Percentiles rank a stretch among this genome's conserved stretches.
Conservation (phyloP, 495 filamentous ascomycete species). For the Pseudevernia furfuracea region DNA sequence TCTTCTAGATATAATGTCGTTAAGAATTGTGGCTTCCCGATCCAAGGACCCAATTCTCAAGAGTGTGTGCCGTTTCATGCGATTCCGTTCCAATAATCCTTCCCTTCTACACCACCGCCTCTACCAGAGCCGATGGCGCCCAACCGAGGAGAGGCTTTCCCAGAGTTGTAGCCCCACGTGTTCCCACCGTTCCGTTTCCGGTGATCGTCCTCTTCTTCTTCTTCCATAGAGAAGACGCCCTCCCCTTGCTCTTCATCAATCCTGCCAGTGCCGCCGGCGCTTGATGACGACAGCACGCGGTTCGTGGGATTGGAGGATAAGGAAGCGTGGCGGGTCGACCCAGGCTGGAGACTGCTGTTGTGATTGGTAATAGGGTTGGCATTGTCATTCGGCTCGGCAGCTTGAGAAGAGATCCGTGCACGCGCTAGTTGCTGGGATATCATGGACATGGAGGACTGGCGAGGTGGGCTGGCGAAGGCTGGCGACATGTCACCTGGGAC, state of each 20-base stretch:
- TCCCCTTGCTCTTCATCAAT: conserved; percentile 67
- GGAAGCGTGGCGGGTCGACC: conserved; percentile 35
- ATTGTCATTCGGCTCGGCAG: conserved; percentile 14
- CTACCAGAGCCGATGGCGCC: conserved; percentile 18
- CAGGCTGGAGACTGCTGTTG: conserved; percentile 40
- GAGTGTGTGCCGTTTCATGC: background rate
- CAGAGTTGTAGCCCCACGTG: conserved; percentile 15
- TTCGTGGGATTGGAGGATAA: conserved; percentile 34
- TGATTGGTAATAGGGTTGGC: conserved; percentile 17
- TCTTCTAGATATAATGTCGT: background rate
- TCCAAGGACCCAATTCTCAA: background rate
- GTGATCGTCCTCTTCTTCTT: conserved; percentile 57
- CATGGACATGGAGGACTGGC: conserved; percentile 57
- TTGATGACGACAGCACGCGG: conserved; percentile 41
- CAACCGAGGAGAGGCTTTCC: conserved; percentile 8
- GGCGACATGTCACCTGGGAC: conserved; percentile 50
- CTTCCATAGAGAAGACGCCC: conserved; percentile 77
- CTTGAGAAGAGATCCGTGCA: conserved; percentile 37
- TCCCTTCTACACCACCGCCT: conserved; percentile 1
- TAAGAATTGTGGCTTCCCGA: background rate
- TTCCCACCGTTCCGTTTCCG: conserved; percentile 20
- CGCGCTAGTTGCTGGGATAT: conserved; percentile 63
- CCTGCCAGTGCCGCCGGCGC: conserved; percentile 46
- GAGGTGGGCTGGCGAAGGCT: conserved; percentile 59
- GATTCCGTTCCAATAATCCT: conserved; percentile 15